Evolutionary conservation across 306 rosid species (phyloP).

Genomic region (Dryas octopetala): DNA sequence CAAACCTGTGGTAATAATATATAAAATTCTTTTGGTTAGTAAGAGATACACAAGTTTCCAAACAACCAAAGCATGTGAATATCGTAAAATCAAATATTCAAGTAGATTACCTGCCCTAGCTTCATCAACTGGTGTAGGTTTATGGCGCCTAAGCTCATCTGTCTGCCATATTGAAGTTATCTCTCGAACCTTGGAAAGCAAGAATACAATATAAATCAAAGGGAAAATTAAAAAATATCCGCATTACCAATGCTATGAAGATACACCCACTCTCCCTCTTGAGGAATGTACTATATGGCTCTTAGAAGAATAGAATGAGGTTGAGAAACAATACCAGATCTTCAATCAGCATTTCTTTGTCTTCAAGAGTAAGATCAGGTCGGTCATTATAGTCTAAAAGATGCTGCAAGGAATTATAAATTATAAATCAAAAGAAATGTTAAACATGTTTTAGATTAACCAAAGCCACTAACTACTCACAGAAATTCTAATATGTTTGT

Average conservation of each 20-base stretch:
- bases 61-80: conserved; percentile 13
- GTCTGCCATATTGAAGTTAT: conserved; percentile 98
- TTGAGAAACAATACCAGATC: conserved; percentile 71
- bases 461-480: conserved; percentile 45
- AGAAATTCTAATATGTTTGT: conserved; percentile 78
- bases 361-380: conserved; percentile 78
- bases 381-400: conserved; percentile 84
- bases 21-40: conserved; percentile 23
- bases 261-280: conserved; percentile 11
- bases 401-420: conserved; percentile 47
- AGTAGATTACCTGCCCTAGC: conserved; percentile 79
- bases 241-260: conserved; percentile 4
- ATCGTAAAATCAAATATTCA: conserved; percentile 20
- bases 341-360: conserved; percentile 82
- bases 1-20: conserved; percentile 47
- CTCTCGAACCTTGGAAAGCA: conserved; percentile 76
- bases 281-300: conserved; percentile 13
- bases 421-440: conserved; percentile 29
- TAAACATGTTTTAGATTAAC: conserved; percentile 20
- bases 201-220: conserved; percentile 15
- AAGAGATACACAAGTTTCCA: conserved; percentile 6
- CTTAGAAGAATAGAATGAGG: conserved; percentile 30
- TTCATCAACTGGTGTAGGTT: conserved; percentile 95
- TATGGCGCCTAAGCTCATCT: conserved; percentile 90
- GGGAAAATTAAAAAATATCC: conserved; percentile 13